phyloP scores from a whole-genome alignment of 805 yeast species.

The Cyberlindnera xishuangbannaensis region DNA sequence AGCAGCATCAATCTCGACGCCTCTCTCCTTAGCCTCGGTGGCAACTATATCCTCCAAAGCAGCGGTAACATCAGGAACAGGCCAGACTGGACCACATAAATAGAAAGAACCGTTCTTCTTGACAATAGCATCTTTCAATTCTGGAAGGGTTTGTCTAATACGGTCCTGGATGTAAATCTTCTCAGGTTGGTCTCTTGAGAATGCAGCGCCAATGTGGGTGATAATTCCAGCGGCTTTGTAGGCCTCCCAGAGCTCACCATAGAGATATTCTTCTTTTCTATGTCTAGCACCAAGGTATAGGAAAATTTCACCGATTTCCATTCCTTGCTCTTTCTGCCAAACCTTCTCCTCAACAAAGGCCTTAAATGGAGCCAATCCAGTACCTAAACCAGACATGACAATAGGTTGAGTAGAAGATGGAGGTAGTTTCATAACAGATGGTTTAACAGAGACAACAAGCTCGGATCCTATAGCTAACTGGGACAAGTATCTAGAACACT shows the following conservation, averaged over 20 bases:
- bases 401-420: constrained; percentile 82
- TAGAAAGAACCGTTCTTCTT: constrained; percentile 83
- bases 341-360: constrained; percentile 94
- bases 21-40: constrained; percentile 63
- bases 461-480: constrained; percentile 77
- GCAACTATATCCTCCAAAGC: constrained; percentile 78
- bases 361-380: constrained; percentile 97
- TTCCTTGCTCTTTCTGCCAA: constrained; percentile 88
- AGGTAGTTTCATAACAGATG: constrained; percentile 95
- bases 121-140: constrained; percentile 74
- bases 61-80: constrained; percentile 92
- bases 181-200: constrained; percentile 94
- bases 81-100: constrained; percentile 99
- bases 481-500: constrained; percentile 86
- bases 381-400: constrained; percentile 95
- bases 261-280: constrained; percentile 88
- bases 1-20: constrained; percentile 63
- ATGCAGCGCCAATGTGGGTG: constrained; percentile 96
- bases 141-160: constrained; percentile 69
- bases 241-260: constrained; percentile 97
- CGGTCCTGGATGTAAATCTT: constrained; percentile 94
- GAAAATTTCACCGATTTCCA: constrained; percentile 82
- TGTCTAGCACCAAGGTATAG: constrained; percentile 92
- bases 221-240: constrained; percentile 86
- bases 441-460: constrained; percentile 89